A percentile compares a stretch with the other conserved stretches of the same genome.
phyloP scores from a whole-genome alignment of 306 rosid genomes.

The Inga leiocalycina region DNA sequence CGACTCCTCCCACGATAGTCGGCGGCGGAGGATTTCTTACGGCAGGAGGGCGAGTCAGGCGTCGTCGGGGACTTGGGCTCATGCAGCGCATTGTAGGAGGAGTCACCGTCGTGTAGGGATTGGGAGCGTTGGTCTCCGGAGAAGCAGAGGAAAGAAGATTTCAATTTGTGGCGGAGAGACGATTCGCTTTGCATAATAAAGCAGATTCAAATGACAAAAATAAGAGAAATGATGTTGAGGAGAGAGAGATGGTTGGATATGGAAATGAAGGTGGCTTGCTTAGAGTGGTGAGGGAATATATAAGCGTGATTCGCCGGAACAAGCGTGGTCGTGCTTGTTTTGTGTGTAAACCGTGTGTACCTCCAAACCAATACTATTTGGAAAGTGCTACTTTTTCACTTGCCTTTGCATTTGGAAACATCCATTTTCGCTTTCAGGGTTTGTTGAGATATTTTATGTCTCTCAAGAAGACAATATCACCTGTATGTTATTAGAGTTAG shows the following conservation, averaged over 20 bases:
- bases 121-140: background rate
- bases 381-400: background rate
- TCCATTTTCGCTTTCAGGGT: background rate
- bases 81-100: constrained; percentile 2
- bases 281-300: background rate
- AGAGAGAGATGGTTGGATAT: background rate
- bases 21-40: constrained; percentile 17
- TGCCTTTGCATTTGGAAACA: background rate
- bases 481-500: background rate
- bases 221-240: background rate
- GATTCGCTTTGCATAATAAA: constrained; percentile 16
- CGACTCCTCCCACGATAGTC: constrained; percentile 13
- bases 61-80: background rate
- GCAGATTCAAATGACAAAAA: background rate
- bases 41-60: constrained; percentile 26
- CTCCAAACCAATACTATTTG: background rate
- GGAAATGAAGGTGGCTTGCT: background rate
- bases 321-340: constrained; percentile 37
- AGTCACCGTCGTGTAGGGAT: background rate
- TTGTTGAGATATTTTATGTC: no score
- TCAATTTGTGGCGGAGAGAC: constrained; percentile 31
- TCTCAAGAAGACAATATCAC: background rate
- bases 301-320: no score
- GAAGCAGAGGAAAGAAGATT: constrained; percentile 44
- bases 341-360: constrained; percentile 22